phyloP scores from a whole-genome alignment of 2,329 filamentous ascomycete species.

The Botryotinia narcissicola region DNA sequence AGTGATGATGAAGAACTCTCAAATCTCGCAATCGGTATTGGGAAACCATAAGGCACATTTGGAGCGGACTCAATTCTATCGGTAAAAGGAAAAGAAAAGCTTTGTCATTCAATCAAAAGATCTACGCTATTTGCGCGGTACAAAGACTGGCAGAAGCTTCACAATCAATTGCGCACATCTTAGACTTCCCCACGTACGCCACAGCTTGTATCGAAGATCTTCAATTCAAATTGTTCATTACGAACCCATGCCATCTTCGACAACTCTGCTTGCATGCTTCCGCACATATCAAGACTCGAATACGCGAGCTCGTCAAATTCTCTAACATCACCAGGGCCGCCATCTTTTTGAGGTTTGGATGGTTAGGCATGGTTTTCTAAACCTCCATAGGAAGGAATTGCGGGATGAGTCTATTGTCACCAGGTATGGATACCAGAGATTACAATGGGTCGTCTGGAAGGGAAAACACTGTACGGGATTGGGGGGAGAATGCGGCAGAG shows the following conservation, averaged over 20 bases:
- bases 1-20: constrained; percentile 36
- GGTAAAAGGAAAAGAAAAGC: constrained; percentile 10
- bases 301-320: constrained; percentile 9
- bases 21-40: constrained; percentile 31
- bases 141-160: constrained; percentile 21
- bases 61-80: constrained; percentile 20
- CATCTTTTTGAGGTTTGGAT: constrained; percentile 15
- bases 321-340: constrained; percentile 10
- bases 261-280: constrained; percentile 16
- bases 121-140: constrained; percentile 19
- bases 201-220: constrained; percentile 17
- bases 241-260: constrained; percentile 20
- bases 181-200: constrained; percentile 20
- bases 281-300: constrained; percentile 15
- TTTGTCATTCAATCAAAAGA: constrained; percentile 13
- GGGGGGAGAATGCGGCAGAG: constrained; percentile 35
- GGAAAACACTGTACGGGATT: constrained; percentile 36
- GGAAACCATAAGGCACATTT: constrained; percentile 32
- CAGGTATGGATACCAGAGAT: constrained; percentile 47
- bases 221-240: constrained; percentile 7
- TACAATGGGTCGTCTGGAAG: constrained; percentile 38
- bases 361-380: constrained; percentile 27
- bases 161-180: constrained; percentile 19
- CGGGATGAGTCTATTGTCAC: constrained; percentile 44
- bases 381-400: constrained; percentile 33